Evolutionary conservation across 768 basidiomycete genomes (phyloP).

Genomic region (Suillus occidentalis): DNA sequence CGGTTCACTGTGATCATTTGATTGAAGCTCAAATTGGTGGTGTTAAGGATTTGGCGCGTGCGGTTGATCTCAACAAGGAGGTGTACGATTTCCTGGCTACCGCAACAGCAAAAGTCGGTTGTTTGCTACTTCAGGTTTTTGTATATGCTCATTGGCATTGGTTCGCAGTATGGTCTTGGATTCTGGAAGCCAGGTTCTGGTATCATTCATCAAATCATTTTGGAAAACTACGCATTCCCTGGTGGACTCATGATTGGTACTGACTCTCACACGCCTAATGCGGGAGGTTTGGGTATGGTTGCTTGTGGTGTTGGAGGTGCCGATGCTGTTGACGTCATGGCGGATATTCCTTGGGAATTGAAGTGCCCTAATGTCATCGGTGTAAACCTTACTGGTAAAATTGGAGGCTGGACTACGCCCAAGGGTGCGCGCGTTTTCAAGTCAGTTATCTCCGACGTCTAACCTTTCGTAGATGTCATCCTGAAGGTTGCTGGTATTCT

Average conservation of each 20-base stretch:
- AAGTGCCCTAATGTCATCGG: conserved; percentile 99
- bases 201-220: conserved; percentile 98
- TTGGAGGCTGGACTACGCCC: conserved; percentile 95
- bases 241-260: conserved; percentile 99
- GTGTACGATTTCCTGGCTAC: conserved; percentile 99
- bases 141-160: not conserved
- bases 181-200: conserved; percentile 99
- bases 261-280: conserved; percentile 98
- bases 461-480: conserved; percentile 72
- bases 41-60: conserved; percentile 89
- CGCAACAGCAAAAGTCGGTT: conserved; percentile 81
- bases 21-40: conserved; percentile 97
- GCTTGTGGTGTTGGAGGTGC: conserved; percentile 99
- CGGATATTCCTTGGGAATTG: conserved; percentile 96
- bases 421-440: conserved; percentile 60
- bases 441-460: conserved; percentile 1
- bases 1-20: conserved; percentile 98
- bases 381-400: conserved; percentile 94
- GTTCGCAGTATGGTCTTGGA: conserved; percentile 85
- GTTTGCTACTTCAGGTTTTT: not conserved
- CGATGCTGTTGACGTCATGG: conserved; percentile 99
- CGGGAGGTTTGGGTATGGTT: conserved; percentile 98
- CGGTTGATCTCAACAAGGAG: conserved; percentile 93
- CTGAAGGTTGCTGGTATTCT: conserved; percentile 99
- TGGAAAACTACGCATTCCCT: conserved; percentile 99